Evolutionary conservation across 805 yeast genomes (phyloP), one percentile per base, ranked within the genome.

Genomic region (Ogataea henricii): DNA sequence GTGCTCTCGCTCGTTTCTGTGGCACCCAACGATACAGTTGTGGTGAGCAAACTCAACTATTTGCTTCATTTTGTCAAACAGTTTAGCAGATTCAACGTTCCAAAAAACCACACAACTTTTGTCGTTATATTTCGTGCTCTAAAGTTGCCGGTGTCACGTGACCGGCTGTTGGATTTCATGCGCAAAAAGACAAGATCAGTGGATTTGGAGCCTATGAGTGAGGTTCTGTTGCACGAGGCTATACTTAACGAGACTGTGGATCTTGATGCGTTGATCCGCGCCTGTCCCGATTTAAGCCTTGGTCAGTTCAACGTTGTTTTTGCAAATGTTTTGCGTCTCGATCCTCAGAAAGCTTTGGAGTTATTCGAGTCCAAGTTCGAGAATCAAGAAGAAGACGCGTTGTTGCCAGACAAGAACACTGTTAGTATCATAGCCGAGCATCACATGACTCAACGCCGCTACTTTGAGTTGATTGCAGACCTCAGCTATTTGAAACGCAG

Each of bases 321-420:
- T 6, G 26, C 50, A 8, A 45, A 47, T 40, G 38, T 49, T n/a
- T 4, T 53, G 5, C 42, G 41, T 16, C 16, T 40, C 1, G 47
- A 49, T 22, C 25, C 38, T 2, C 16, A 43, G 10, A 18, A 20
- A 16, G 52, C 51, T 1, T 27, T 40, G 6, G n/a, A 16, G 6
- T 47, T 42, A n/a, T 53, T 53, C 48, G 43, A 47, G 23, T 9
- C n/a, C 18, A 35, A 29, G 30, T 49, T 49, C 29, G 22, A n/a
- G 8, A 18, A 20, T 10, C n/a, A n/a, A n/a, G n/a, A 9, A 23
- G 30, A 8, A 2, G 32, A 3, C 8, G n/a, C 23, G 4, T 1
- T 40, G 13, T 27, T 21, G 6, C 50, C 52, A 18, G 25, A 45
- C 37, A 17, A n/a, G 12, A 40, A 22, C 8, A 53, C 51, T 7